These are phyloP conservation scores for Xylaria sp. DNA, from an alignment of 2,329 filamentous ascomycete genomes.

Conservation along the genomic window DNA sequence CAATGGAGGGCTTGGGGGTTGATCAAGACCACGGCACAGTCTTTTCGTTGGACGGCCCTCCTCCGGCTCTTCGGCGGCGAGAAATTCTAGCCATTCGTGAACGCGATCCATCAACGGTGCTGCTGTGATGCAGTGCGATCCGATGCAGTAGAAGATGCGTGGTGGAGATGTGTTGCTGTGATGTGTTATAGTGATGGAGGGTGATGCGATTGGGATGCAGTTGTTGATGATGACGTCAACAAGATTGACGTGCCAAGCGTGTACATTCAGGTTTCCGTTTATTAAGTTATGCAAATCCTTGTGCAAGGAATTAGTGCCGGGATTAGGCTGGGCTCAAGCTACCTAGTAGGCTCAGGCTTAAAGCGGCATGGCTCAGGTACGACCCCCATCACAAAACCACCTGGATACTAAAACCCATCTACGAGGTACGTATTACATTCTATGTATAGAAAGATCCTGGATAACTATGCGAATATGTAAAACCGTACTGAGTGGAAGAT, in stretches of 20 bases:
- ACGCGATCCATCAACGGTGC: constrained; percentile 6
- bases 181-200: constrained; percentile 1
- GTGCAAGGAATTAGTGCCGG: no score
- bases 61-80: constrained; percentile 5
- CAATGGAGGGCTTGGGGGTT: constrained; percentile 12
- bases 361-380: no score
- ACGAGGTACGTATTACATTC: neutral
- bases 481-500: neutral
- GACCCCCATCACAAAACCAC: no score
- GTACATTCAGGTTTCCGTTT: no score
- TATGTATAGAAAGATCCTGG: neutral
- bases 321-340: no score
- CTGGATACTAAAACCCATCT: no score
- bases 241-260: no score
- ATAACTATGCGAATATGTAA: neutral
- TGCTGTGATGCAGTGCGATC: neutral
- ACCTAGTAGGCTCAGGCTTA: no score
- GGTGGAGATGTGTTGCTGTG: no score
- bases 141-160: no score
- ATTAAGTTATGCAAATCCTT: no score
- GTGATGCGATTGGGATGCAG: neutral
- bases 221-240: neutral
- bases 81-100: constrained; percentile 8
- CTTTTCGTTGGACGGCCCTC: constrained; percentile 6
- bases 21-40: constrained; percentile 4